Conservation (phyloP, 1,284 basidiomycete species). For the Ceratobasidium theobromae region DNA sequence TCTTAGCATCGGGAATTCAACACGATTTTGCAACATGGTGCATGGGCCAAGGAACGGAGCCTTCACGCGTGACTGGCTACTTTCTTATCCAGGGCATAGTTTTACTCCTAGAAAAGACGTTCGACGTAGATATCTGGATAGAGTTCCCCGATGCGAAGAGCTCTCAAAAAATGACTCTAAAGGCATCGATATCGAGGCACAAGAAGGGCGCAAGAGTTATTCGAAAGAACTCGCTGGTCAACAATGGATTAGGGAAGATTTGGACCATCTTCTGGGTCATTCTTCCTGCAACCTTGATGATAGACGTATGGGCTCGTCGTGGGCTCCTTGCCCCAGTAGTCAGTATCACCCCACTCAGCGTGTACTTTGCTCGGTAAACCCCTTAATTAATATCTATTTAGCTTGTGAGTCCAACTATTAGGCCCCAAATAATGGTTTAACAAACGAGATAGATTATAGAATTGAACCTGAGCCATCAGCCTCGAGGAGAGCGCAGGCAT, state of each 20-base stretch:
- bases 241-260: neutral
- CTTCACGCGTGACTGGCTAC: slow-evolving; percentile 50
- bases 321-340: neutral
- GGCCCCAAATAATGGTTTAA: too few species aligned
- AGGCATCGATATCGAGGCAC: slow-evolving; percentile 5
- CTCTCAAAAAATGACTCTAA: neutral
- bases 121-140: slow-evolving; percentile 29
- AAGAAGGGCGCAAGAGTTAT: slow-evolving; percentile 3
- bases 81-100: slow-evolving; percentile 61
- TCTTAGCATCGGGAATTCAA: slow-evolving; percentile 56
- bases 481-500: too few species aligned
- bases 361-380: too few species aligned
- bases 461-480: too few species aligned
- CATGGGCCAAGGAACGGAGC: slow-evolving; percentile 57
- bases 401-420: too few species aligned
- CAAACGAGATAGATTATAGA: too few species aligned
- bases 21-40: slow-evolving; percentile 61
- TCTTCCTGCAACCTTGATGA: slow-evolving; percentile 16
- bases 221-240: neutral
- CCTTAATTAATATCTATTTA: too few species aligned
- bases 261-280: slow-evolving; percentile 25
- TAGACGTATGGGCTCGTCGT: slow-evolving; percentile 16
- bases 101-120: slow-evolving; percentile 49
- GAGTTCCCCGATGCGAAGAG: slow-evolving; percentile 1
- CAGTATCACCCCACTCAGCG: too few species aligned